Base-by-base conservation (phyloP, 805 yeast genomes). In the Grigorovia yakushimaensis region DNA sequence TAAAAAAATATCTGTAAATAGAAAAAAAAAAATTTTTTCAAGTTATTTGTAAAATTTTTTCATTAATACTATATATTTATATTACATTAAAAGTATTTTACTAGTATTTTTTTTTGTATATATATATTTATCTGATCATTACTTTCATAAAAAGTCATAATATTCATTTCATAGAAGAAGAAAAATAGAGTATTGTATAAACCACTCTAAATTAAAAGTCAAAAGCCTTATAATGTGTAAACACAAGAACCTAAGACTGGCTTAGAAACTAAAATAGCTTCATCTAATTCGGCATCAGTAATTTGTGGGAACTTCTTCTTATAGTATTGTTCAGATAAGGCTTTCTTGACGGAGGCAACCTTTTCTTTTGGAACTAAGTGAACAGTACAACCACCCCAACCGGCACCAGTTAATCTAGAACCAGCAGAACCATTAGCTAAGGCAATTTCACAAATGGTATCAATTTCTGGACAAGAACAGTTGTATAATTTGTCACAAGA, bases 381-480 rank as follows among this genome's bases (percentile, higher is more conserved):
- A n/a, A 82, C 83, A 0, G 83, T 71, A 27, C 81, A 77, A 5
- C 88, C 88, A 33, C 88, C 88, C 73, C 80, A 82, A 4, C 89
- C 89, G 18, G 89, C 88, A 23, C 88, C 89, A 9, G 88, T 82
- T n/a, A 80, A 72, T 47, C 89, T 70, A 1, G 85, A 77, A 17
- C 88, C 88, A 49, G 64, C 70, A 1, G 85, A 69, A 3, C 88
- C 88, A 50, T 74, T 70, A 1, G 52, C 58, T 39, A 67, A 59
- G 3, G 85, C 87, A 45, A 82, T 73, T 8, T 57, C 47, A 56
- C 83, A 77, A 38, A 82, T 60, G 11, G 64, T 61, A 47, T 81
- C 77, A 47, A 80, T 72, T 50, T 74, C 81, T 1, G 70, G 70
- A 51, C 76, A 74, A 3, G 85, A 78, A 46, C 82, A 77, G 47